Percentiles rank a stretch among this genome's conserved stretches.
These are phyloP conservation scores for Amauroascus verrucosus DNA, from an alignment of 2,329 filamentous ascomycete species.

Conservation along the genomic window DNA sequence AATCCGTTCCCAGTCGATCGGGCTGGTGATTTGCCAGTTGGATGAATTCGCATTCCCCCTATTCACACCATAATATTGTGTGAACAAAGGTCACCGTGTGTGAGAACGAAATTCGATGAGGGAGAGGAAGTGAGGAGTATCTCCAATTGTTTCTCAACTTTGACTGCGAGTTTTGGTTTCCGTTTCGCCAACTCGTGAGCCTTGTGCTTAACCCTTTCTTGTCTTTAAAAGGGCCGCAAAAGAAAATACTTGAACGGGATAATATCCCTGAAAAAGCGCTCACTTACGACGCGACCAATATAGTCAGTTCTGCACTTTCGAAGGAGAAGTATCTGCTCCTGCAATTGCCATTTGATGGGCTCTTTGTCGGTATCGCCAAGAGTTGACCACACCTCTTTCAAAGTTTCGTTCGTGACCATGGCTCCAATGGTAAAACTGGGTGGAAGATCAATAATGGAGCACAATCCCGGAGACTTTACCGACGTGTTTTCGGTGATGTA, in stretches of 20 bases:
- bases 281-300: not conserved
- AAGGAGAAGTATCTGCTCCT: not conserved
- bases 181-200: too few relatives aligned
- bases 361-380: not conserved
- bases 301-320: not conserved
- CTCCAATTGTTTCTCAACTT: not conserved
- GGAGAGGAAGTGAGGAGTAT: not conserved
- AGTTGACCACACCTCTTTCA: too few relatives aligned
- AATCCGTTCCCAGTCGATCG: not conserved
- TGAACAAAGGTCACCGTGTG: not conserved
- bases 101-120: not conserved
- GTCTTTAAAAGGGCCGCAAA: too few relatives aligned
- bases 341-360: not conserved
- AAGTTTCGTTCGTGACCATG: too few relatives aligned
- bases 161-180: not conserved
- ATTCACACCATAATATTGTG: not conserved
- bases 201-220: too few relatives aligned
- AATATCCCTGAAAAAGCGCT: too few relatives aligned
- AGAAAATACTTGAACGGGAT: too few relatives aligned
- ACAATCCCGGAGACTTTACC: too few relatives aligned
- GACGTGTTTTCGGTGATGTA: too few relatives aligned
- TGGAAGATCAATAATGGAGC: too few relatives aligned
- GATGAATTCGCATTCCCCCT: not conserved
- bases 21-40: not conserved
- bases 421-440: too few relatives aligned